A percentile compares a stretch with the other conserved stretches of the same genome.
phyloP scores from a whole-genome alignment of 805 yeast genomes.

The Suhomyces xylopsoci region DNA sequence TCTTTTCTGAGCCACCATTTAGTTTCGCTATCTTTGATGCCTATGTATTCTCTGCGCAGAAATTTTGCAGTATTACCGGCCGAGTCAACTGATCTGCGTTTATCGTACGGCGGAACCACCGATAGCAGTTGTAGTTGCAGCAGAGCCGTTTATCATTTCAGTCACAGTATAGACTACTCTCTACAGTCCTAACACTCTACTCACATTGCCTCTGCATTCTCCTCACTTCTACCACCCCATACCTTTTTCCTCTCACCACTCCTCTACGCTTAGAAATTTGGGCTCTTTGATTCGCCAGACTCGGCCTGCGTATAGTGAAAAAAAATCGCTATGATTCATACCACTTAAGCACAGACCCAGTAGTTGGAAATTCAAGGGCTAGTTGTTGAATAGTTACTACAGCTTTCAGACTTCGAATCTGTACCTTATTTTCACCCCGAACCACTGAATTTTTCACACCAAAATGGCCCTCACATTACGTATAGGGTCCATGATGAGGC shows the following conservation, averaged over 20 bases:
- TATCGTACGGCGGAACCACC: background rate
- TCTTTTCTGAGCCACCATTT: too few relatives aligned
- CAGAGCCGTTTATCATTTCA: background rate
- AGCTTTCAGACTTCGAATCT: background rate
- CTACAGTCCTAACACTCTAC: background rate
- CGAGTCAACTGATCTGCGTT: background rate
- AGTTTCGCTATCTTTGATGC: too few relatives aligned
- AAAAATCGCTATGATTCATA: background rate
- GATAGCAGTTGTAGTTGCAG: background rate
- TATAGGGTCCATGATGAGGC: background rate
- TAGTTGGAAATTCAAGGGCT: background rate
- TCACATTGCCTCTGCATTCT: background rate
- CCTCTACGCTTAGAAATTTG: constrained; percentile 4
- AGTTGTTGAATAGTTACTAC: background rate
- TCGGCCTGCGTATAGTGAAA: background rate
- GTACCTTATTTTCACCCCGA: background rate
- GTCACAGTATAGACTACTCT: background rate
- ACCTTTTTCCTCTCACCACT: background rate
- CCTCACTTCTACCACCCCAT: background rate
- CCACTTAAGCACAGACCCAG: background rate
- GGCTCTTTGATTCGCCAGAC: constrained; percentile 1
- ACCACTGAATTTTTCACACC: background rate
- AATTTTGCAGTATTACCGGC: background rate
- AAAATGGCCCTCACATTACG: background rate
- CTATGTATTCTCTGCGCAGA: too few relatives aligned